These are phyloP conservation scores for Laetiporus sulphureus DNA, from an alignment of 1,284 basidiomycete species.

Conservation along the genomic window DNA sequence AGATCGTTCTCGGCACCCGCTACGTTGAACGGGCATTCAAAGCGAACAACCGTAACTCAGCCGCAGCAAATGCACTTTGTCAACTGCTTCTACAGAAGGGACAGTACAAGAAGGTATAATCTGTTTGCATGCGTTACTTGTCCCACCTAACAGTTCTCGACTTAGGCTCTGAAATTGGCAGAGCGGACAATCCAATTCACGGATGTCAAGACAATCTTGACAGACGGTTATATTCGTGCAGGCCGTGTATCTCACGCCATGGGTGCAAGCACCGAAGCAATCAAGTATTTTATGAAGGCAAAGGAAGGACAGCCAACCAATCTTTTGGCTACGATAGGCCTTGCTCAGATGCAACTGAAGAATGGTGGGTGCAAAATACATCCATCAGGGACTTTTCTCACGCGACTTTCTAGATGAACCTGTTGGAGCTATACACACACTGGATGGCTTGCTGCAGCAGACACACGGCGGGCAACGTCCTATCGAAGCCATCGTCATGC, in stretches of 20 bases:
- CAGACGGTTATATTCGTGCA: conserved; percentile 74
- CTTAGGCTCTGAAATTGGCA: conserved; percentile 80
- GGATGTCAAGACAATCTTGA: conserved; percentile 74
- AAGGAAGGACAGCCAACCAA: conserved; percentile 50
- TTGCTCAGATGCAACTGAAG: conserved; percentile 81
- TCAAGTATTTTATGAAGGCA: conserved; percentile 70
- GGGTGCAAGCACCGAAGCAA: conserved; percentile 56
- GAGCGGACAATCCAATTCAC: conserved; percentile 91
- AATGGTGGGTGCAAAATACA: conserved; percentile 46
- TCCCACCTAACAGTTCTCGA: conserved; percentile 3
- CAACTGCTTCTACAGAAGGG: conserved; percentile 69
- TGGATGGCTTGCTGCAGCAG: conserved; percentile 70
- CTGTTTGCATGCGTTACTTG: conserved; percentile 1
- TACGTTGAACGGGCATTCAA: conserved; percentile 71
- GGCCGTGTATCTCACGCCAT: conserved; percentile 75
- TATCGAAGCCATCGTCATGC: conserved; percentile 80
- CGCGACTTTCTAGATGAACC: conserved; percentile 51
- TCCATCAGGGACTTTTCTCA: not conserved
- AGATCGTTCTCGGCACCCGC: conserved; percentile 57
- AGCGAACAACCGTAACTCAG: conserved; percentile 66
- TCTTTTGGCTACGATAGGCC: conserved; percentile 73
- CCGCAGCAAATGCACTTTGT: conserved; percentile 72
- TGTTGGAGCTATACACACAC: conserved; percentile 78
- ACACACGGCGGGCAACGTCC: conserved; percentile 56
- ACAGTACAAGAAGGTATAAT: conserved; percentile 42